These are phyloP conservation scores for Inosperma sp. DNA, from an alignment of 768 basidiomycete genomes.

Conservation along the genomic window DNA sequence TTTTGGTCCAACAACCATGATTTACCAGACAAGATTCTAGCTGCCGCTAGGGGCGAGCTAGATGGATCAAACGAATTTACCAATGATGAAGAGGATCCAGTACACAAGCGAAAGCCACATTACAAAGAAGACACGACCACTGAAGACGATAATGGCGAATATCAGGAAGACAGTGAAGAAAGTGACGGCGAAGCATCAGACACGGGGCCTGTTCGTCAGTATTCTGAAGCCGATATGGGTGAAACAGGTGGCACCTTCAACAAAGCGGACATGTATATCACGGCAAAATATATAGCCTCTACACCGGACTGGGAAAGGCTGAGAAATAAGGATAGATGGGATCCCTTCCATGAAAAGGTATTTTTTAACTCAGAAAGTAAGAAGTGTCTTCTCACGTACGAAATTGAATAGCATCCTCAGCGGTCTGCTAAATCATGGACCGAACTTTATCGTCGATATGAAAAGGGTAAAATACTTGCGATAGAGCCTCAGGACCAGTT, in stretches of 20 bases:
- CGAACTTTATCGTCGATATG: constrained; percentile 53
- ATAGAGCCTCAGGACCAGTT: background rate
- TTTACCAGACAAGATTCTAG: constrained; percentile 61
- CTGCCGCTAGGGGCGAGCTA: constrained; percentile 33
- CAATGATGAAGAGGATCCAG: constrained; percentile 8
- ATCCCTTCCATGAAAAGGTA: constrained; percentile 48
- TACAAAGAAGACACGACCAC: constrained; percentile 36
- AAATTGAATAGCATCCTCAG: constrained; percentile 43
- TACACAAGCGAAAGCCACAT: constrained; percentile 23
- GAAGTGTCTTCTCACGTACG: constrained; percentile 3
- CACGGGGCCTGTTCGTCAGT: constrained; percentile 24
- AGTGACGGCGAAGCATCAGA: constrained; percentile 33
- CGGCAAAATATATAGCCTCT: constrained; percentile 55
- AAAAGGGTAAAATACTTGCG: constrained; percentile 35
- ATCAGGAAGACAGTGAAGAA: constrained; percentile 9
- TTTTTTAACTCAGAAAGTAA: constrained; percentile 11
- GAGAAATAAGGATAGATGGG: constrained; percentile 48
- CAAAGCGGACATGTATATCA: constrained; percentile 56
- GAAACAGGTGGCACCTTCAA: constrained; percentile 44
- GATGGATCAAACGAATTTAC: constrained; percentile 16
- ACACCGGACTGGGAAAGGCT: constrained; percentile 42
- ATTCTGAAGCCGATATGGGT: constrained; percentile 51
- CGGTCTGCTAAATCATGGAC: constrained; percentile 56
- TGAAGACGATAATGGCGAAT: constrained; percentile 21
- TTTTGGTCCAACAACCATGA: constrained; percentile 65